Evolutionary conservation across 192 early-diverging fungal species (phyloP).

Genomic region (Chytriomyces sp.): DNA sequence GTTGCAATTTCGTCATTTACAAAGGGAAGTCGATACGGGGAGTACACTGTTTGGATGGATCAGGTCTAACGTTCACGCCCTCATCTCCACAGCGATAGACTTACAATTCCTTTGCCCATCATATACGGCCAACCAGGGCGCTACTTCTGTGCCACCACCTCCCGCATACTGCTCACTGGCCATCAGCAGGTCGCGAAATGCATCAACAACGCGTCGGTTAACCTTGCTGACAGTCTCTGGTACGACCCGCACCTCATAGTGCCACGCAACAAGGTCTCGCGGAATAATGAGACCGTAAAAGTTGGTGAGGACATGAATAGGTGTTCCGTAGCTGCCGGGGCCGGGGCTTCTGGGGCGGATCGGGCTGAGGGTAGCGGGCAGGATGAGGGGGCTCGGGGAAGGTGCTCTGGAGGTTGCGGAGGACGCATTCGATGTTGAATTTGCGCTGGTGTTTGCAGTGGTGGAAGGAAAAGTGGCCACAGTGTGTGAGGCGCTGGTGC

Average conservation of each 20-base stretch:
- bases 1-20: slow-evolving; percentile 19
- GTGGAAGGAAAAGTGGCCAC: not conserved
- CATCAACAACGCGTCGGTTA: slow-evolving; percentile 22
- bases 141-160: not conserved
- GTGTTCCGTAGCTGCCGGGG: not conserved
- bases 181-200: slow-evolving; percentile 8
- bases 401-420: not conserved
- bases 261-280: not conserved
- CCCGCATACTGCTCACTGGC: not conserved
- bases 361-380: not conserved
- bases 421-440: not conserved
- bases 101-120: slow-evolving; percentile 23
- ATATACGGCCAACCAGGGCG: slow-evolving; percentile 16
- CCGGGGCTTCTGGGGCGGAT: not conserved
- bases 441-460: not conserved
- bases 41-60: slow-evolving; percentile 28
- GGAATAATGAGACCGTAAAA: slow-evolving; percentile 22
- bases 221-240: slow-evolving; percentile 19
- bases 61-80: not conserved
- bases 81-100: not conserved
- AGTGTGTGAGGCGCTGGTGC: not conserved
- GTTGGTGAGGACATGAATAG: slow-evolving; percentile 23
- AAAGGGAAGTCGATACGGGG: slow-evolving; percentile 23
- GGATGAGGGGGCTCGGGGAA: not conserved
- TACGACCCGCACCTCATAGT: slow-evolving; percentile 25